Evolutionary conservation across 305 asterid species (phyloP).

Genomic region (Solanum hybrid): DNA sequence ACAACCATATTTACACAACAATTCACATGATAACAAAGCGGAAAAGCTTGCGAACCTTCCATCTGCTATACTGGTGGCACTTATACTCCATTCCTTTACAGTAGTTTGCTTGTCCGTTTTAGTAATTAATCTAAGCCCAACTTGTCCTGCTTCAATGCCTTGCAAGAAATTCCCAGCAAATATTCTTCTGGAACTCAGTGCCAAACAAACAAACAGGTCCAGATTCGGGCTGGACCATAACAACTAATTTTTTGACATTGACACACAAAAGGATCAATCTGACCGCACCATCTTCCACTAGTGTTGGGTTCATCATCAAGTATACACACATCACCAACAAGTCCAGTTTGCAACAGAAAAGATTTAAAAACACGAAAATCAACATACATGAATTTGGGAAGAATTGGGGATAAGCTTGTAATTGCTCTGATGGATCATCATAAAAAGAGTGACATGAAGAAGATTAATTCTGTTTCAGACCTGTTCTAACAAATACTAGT

Average conservation of each 20-base stretch:
- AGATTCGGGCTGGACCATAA: conserved; percentile 95
- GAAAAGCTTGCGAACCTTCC: conserved; percentile 59
- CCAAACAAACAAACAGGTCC: conserved; percentile 96
- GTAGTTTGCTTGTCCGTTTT: conserved; percentile 88
- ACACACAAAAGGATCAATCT: conserved; percentile 39
- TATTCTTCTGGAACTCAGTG: conserved; percentile 72
- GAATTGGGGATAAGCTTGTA: too few relatives aligned
- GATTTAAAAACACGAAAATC: too few relatives aligned
- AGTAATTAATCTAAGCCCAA: conserved; percentile 76
- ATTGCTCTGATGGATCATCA: too few relatives aligned
- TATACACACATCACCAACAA: too few relatives aligned
- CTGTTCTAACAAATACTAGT: too few relatives aligned
- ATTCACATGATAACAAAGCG: background rate
- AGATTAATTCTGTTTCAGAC: too few relatives aligned
- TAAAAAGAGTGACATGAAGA: too few relatives aligned
- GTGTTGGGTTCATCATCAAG: too few relatives aligned
- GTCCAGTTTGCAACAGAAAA: too few relatives aligned
- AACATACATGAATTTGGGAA: too few relatives aligned
- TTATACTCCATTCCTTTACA: conserved; percentile 90
- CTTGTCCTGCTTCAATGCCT: conserved; percentile 98
- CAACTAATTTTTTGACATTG: conserved; percentile 72
- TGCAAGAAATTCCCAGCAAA: conserved; percentile 96
- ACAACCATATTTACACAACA: background rate
- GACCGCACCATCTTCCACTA: too few relatives aligned
- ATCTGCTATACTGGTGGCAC: conserved; percentile 88